Evolutionary conservation across 176 grass and related monocot genomes (phyloP), one percentile per base, ranked within the genome.

Genomic region (Canna indica): DNA sequence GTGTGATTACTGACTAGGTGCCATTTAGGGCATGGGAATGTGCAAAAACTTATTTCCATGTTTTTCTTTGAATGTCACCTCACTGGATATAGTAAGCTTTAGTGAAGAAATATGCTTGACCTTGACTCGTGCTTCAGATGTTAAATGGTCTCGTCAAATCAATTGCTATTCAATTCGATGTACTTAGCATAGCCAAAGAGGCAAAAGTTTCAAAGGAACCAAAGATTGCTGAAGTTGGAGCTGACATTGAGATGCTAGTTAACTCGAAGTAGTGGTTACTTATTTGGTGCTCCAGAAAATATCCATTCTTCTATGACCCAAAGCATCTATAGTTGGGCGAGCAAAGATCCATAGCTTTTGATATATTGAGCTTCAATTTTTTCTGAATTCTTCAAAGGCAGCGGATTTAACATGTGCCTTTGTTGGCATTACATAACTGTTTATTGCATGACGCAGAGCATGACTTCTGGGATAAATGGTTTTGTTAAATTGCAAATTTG

Each of bases 81-180:
- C 48, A 7, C 48, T 53, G 48, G 18, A 17, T 53, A 5, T 50
- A 18, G 17, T 24, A 16, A 53, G 20, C 48, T 24, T n/a, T 18
- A 18, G 6, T 53, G 17, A 7, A 53, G 1, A n/a, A 24, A 18
- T 44, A 1, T 4, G 41, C 41, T 67, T 80, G 58, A 42, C 81
- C 84, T 90, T 99, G 60, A 94, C 64, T 63, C 72, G 25, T 65
- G 74, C 69, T 64, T 36, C 53, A 99, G 95, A 99, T 99, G 95
- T 70, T 88, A 56, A 82, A 83, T 73, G 95, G 95, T 50, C 75
- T 79, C 3, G 86, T 99, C 34, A 94, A 90, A 79, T 78, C 90
- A 45, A 90, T 99, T 70, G 90, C 95, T n/a, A 80, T 99, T 12
- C 90, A 93, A 69, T 86, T 99, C 17, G 95, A 90, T 68, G 82